Conservation (phyloP, 1,284 basidiomycete species). For the Ganoderma sinense region DNA sequence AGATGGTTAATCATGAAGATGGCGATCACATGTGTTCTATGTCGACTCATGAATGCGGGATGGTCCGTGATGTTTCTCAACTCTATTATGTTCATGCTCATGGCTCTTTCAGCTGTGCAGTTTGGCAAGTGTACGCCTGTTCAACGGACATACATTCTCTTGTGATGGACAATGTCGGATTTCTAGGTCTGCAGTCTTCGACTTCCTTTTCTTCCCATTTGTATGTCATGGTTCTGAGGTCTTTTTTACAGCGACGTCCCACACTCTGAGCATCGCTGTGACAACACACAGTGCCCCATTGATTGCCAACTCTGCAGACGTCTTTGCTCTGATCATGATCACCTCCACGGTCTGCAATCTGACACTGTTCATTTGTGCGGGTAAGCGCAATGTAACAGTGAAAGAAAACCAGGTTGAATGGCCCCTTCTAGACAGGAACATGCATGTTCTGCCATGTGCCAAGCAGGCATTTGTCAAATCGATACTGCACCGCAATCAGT, state of each 20-base stretch:
- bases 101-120: constrained; percentile 50
- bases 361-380: constrained; percentile 63
- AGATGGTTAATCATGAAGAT: constrained; percentile 54
- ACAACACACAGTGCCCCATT: constrained; percentile 59
- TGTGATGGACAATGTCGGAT: constrained; percentile 54
- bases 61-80: constrained; percentile 41
- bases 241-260: constrained; percentile 47
- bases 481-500: constrained; percentile 64
- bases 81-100: background rate
- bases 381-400: constrained; percentile 43
- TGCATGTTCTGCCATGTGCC: constrained; percentile 51
- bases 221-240: background rate
- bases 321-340: constrained; percentile 54
- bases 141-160: constrained; percentile 43
- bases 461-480: constrained; percentile 62
- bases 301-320: constrained; percentile 61
- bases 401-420: background rate
- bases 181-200: constrained; percentile 50
- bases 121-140: constrained; percentile 43
- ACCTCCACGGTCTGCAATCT: constrained; percentile 57
- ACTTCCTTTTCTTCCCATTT: too few relatives aligned
- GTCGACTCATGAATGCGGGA: constrained; percentile 59
- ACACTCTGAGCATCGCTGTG: constrained; percentile 57
- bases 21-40: constrained; percentile 62
- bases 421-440: constrained; percentile 52